Conservation (phyloP, 2,329 filamentous ascomycete species). For the Akanthomyces muscarius region DNA sequence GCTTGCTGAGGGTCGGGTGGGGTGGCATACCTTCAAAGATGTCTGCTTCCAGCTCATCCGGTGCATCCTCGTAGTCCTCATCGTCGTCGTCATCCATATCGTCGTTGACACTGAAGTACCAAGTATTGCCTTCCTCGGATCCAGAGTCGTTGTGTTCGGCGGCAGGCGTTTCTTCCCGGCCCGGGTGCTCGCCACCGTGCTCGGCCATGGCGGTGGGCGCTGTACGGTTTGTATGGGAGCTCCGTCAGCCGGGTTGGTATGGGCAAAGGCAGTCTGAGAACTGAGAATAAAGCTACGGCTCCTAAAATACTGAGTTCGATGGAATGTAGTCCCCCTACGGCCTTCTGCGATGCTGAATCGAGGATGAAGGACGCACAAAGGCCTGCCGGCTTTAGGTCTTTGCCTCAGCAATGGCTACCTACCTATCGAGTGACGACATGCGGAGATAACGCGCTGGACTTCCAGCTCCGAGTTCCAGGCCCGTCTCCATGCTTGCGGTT, state of each 20-base stretch:
- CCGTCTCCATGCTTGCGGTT: neutral
- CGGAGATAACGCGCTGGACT: slow-evolving; percentile 15
- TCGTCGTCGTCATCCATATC: slow-evolving; percentile 22
- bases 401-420: neutral
- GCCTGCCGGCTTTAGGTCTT: neutral
- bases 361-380: neutral
- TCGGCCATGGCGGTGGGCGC: slow-evolving; percentile 1
- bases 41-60: slow-evolving; percentile 23
- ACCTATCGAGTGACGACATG: slow-evolving; percentile 14
- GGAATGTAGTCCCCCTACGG: neutral
- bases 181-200: neutral
- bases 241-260: neutral
- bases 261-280: neutral
- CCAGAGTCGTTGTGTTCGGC: neutral
- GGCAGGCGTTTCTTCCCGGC: neutral
- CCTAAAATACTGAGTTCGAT: neutral
- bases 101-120: slow-evolving; percentile 15
- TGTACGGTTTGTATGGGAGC: neutral
- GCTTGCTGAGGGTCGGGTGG: neutral
- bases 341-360: neutral
- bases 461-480: slow-evolving; percentile 5
- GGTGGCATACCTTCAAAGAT: slow-evolving; percentile 23
- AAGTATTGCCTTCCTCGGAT: slow-evolving; percentile 10
- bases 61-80: slow-evolving; percentile 30
- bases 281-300: neutral